Evolutionary conservation across 108 stramenopile genomes (phyloP), one percentile per base, ranked within the genome.

Genomic region (Nitzschia palea): DNA sequence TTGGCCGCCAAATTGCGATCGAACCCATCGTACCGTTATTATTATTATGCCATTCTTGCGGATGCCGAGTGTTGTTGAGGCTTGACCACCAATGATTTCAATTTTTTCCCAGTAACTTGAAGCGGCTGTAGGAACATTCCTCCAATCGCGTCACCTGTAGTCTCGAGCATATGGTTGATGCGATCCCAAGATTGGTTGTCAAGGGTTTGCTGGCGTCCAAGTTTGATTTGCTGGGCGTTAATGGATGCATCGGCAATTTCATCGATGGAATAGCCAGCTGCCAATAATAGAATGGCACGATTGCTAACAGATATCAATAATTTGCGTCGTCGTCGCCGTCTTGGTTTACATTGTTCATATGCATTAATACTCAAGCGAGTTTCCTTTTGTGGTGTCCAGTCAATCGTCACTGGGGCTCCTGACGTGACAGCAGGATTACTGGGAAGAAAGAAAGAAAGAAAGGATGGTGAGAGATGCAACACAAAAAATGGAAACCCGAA

Each of bases 371-470:
- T 34, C 9, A 54, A 55, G 2, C 25, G 12, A 10, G n/a, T 22
- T 27, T 66, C 52, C 5, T 48, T 32, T 26, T 66, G 65, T 10
- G 65, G 65, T 25, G 10, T 35, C 71, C 71, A 73, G 27, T 56
- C 71, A 37, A 73, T 73, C 26, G 71, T 65, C 0, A 73, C 35
- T 10, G 71, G 71, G 9, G 71, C 55, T 4, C 62, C 61, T n/a
- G 31, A 44, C 14, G 60, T 55, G 9, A 63, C 62, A 1, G 62
- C 37, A 1, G 60, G 61, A 23, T 71, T 55, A 31, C 31, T 28
- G 0, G 23, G 33, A 28, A 66, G 0, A 53, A 53, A 26, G 18
- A n/a, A 25, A 12, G 0, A 14, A 23, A 53, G 0, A 0, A 20
- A 52, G 25, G 51, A 20, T 26, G 51, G 51, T 25, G 51, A 26